Conservation (phyloP, 345 rosid species). For the Populus nigra region DNA sequence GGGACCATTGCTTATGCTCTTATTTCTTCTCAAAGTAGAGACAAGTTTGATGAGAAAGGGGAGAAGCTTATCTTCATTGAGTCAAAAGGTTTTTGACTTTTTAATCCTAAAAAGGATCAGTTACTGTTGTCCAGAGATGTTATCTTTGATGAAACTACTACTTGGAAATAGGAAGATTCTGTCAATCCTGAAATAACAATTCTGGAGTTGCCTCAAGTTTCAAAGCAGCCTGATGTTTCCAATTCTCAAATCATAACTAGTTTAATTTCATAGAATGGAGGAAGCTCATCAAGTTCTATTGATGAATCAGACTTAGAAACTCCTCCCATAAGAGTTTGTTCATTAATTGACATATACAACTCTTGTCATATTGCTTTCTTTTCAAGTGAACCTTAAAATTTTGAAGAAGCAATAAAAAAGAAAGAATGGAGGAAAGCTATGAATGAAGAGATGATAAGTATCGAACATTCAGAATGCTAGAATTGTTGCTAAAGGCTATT, state of each 20-base stretch:
- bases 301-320: too few species aligned
- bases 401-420: not conserved
- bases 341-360: too few species aligned
- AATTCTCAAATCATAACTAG: too few species aligned
- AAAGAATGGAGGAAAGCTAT: not conserved
- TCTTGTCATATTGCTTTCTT: too few species aligned
- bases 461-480: not conserved
- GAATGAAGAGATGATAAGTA: not conserved
- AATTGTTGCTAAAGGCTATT: not conserved
- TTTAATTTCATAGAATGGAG: too few species aligned
- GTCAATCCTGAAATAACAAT: too few species aligned
- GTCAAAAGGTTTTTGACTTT: not conserved
- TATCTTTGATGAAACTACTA: not conserved
- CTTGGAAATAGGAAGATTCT: not conserved
- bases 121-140: not conserved
- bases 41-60: too few species aligned
- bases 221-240: not conserved
- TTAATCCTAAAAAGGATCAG: not conserved
- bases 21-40: not conserved
- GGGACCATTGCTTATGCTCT: not conserved
- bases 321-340: accelerated
- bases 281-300: too few species aligned
- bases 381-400: not conserved
- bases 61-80: not conserved
- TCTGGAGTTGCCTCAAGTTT: not conserved